Base-by-base conservation (phyloP, 1,284 basidiomycete genomes). In the Ceraceosorus guamensis region DNA sequence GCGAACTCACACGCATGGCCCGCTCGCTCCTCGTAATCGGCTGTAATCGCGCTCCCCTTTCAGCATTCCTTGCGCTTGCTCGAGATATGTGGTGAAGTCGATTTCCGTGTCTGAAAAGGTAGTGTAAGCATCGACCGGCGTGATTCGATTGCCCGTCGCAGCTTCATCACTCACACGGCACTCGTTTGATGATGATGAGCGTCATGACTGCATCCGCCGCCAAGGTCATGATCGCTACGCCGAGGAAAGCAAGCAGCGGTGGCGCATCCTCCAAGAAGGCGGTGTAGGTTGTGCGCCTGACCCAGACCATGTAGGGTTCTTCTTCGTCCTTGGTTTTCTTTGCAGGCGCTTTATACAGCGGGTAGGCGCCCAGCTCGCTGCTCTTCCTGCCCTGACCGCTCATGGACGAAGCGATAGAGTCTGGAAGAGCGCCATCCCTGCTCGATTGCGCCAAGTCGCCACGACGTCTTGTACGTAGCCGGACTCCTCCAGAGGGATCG, bases 71-170 rank as follows among this genome's bases (percentile, higher is more conserved):
- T 86, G 81, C 1, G 88, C 83, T 61, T 98, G 95, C 58, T 87
- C 81, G 83, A 92, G 87, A 71, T 95, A 95, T 0, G 91, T 93
- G 73, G 85, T 82, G 83, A 88, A 98, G 79, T 99, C 95, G 70
- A 99, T 99, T 78, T 99, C 93, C n/a, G 95, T 98, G 79, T 53
- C 51, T 53, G 43, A 32, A 11, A 11, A 11, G 10, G 10, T 16
- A 41, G 11, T 11, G 10, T 16, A 41, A 16, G 10, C 39, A 11
- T 3, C 39, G 10, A 11, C 39, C 16, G 11, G 39, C 39, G 11
- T 41, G 11, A 11, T 41, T 3, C 11, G 3, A 11, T 1, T 11
- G 39, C 39, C 11, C 3, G 39, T 24, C 24, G 24, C 24, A 24
- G 24, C 39, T 11, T 41, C 11, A 11, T 41, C 39, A 41, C 39